Evolutionary conservation across 2,329 filamentous ascomycete species (phyloP), one percentile per base, ranked within the genome.

Genomic region (Phialophora macrospora): DNA sequence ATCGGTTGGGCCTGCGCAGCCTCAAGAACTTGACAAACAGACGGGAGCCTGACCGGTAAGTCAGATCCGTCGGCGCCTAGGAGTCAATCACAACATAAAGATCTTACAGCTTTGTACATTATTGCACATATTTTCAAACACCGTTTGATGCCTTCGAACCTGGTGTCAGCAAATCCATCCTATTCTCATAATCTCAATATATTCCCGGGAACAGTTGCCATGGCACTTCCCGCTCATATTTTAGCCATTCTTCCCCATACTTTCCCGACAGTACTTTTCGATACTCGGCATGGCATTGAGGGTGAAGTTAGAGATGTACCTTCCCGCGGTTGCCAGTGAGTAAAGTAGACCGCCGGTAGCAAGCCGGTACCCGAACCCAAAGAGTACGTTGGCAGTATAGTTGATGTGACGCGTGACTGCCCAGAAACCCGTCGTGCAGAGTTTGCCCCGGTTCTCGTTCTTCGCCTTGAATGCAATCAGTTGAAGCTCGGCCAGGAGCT

Each of bases 21-120:
- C 7, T 7, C 24, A 55, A n/a, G 7, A 83, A n/a, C 32, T 12
- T 12, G 32, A 34, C 1, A 34, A 34, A 12, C 3, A 34, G 3
- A 34, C 32, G 3, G 9, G 9, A 34, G 9, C 32, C 32, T 34
- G 9, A 4, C 32, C 32, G 12, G 32, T 9, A 1, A 12, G 12
- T 2, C 32, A 34, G 32, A 34, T 12, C 9, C 9, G 32, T 34
- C 32, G 9, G 32, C 32, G 32, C 32, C 32, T 12, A 12, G 12
- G 32, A 9, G 11, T 34, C 9, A 34, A 32, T 12, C 9, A 2
- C 32, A 3, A 3, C 32, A 34, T 12, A 11, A 34, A 34, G 32
- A 34, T 12, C 9, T 34, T 17, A 7, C 38, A 41, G 38, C 38
- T 17, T 14, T 41, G 38, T 5, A 41, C 6, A 41, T 41, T 4